A percentile compares a stretch with the other conserved stretches of the same genome.
These are phyloP conservation scores for Rhodamnia rubescens DNA, from an alignment of 345 rosid genomes.

Conservation along the genomic window DNA sequence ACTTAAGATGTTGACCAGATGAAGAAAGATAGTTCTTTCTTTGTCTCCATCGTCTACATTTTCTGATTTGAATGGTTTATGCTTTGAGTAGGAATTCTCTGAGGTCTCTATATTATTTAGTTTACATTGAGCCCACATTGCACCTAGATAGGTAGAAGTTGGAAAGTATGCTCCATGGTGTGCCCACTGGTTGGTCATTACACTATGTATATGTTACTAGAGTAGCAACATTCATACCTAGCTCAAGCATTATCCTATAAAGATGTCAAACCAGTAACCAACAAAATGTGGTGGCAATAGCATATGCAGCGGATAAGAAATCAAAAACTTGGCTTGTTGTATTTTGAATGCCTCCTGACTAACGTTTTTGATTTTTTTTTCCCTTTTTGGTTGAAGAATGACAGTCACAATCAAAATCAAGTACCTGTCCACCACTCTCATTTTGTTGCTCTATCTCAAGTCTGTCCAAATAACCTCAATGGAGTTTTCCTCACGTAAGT, in stretches of 20 bases:
- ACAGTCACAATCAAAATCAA: constrained; percentile 66
- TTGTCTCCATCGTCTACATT: background rate
- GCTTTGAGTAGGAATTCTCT: background rate
- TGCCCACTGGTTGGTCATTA: background rate
- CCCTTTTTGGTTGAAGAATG: constrained; percentile 33
- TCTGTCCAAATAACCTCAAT: constrained; percentile 67
- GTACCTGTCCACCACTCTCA: constrained; percentile 77
- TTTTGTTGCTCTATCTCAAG: constrained; percentile 70
- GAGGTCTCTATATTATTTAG: background rate
- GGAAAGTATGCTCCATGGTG: background rate
- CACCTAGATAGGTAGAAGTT: background rate
- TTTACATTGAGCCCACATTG: background rate
- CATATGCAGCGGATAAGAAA: background rate
- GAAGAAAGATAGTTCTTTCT: background rate
- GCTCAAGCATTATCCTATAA: background rate
- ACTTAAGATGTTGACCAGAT: background rate
- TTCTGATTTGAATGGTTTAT: background rate
- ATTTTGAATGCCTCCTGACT: background rate
- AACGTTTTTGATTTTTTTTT: background rate
- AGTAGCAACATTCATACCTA: background rate
- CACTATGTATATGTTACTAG: background rate
- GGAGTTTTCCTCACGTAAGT: constrained; percentile 76
- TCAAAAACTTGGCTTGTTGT: background rate
- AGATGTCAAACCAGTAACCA: background rate
- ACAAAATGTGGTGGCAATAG: background rate